Conservation (phyloP, 2,329 filamentous ascomycete species). For the Beauveria sp. region DNA sequence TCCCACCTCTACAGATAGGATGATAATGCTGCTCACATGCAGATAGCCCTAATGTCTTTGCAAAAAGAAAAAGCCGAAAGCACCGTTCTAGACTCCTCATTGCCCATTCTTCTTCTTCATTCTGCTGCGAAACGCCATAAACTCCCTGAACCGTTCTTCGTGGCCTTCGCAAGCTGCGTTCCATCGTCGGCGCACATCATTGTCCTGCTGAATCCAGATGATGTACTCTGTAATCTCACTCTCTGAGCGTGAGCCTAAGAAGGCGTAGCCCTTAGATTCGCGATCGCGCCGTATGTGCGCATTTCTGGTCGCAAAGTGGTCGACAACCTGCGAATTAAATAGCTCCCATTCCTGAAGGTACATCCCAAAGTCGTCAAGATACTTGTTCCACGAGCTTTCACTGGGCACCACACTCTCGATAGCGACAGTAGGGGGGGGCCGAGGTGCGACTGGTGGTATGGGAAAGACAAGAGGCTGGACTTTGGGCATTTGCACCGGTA, state of each 20-base stretch:
- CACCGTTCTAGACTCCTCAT: background rate
- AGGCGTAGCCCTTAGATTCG: slow-evolving; percentile 35
- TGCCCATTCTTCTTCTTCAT: slow-evolving; percentile 23
- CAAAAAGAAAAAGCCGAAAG: background rate
- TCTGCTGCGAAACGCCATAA: slow-evolving; percentile 40
- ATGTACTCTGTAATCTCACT: slow-evolving; percentile 50
- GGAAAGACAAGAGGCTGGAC: slow-evolving; percentile 37
- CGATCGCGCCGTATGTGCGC: slow-evolving; percentile 31
- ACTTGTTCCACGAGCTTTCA: slow-evolving; percentile 38
- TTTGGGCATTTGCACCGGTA: slow-evolving; percentile 29
- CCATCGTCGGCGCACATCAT: slow-evolving; percentile 55
- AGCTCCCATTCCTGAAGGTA: slow-evolving; percentile 44
- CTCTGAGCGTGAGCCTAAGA: slow-evolving; percentile 35
- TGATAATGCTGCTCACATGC: background rate
- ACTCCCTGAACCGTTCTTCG: slow-evolving; percentile 49
- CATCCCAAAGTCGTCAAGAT: slow-evolving; percentile 42
- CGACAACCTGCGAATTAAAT: slow-evolving; percentile 46
- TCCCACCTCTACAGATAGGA: background rate
- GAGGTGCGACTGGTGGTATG: slow-evolving; percentile 40
- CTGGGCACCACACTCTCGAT: slow-evolving; percentile 37
- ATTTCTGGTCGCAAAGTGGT: slow-evolving; percentile 48
- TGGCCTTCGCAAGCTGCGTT: slow-evolving; percentile 51
- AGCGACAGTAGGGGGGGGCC: slow-evolving; percentile 34
- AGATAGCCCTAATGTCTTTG: background rate
- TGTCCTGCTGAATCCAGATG: slow-evolving; percentile 55